Evolutionary conservation across 2,329 filamentous ascomycete genomes (phyloP).

Genomic region (Claviceps paspali): DNA sequence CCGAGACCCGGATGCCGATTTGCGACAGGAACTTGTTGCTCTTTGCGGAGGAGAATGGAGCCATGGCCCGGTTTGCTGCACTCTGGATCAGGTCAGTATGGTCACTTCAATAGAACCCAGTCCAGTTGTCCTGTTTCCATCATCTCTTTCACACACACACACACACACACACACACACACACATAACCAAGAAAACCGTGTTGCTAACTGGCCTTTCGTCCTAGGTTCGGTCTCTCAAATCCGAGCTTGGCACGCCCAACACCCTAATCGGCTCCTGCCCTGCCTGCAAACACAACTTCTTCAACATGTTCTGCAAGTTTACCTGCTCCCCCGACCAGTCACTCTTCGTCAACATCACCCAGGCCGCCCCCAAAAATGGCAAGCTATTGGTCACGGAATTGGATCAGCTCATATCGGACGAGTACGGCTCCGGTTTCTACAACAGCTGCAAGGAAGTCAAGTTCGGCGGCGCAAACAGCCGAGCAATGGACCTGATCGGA

Average conservation of each 20-base stretch:
- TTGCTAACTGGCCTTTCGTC: neutral
- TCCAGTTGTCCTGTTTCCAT: too few relatives aligned
- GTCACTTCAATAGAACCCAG: conserved; percentile 6
- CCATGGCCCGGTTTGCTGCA: conserved; percentile 72
- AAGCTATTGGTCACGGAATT: conserved; percentile 67
- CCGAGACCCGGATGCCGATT: conserved; percentile 52
- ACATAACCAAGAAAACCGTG: neutral
- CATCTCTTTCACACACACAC: too few relatives aligned
- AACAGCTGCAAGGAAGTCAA: conserved; percentile 99
- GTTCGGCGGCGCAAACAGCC: conserved; percentile 84
- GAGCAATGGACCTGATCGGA: conserved; percentile 90
- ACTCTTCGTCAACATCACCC: conserved; percentile 83
- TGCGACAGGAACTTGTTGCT: conserved; percentile 63
- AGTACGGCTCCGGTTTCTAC: conserved; percentile 80
- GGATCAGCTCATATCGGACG: conserved; percentile 72
- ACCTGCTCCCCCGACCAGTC: conserved; percentile 97
- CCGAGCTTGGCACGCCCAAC: conserved; percentile 74
- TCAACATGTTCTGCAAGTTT: conserved; percentile 94
- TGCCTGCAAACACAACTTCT: conserved; percentile 97
- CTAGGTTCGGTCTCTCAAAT: conserved; percentile 64
- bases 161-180: too few relatives aligned
- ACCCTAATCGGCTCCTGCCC: conserved; percentile 86
- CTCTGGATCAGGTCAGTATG: conserved; percentile 52
- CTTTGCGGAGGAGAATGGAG: conserved; percentile 84
- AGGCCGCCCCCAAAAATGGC: conserved; percentile 45